Percentiles rank a stretch among this genome's conserved stretches.
These are phyloP conservation scores for Lachnellula subtilissima DNA, from an alignment of 2,329 filamentous ascomycete species.

Conservation along the genomic window DNA sequence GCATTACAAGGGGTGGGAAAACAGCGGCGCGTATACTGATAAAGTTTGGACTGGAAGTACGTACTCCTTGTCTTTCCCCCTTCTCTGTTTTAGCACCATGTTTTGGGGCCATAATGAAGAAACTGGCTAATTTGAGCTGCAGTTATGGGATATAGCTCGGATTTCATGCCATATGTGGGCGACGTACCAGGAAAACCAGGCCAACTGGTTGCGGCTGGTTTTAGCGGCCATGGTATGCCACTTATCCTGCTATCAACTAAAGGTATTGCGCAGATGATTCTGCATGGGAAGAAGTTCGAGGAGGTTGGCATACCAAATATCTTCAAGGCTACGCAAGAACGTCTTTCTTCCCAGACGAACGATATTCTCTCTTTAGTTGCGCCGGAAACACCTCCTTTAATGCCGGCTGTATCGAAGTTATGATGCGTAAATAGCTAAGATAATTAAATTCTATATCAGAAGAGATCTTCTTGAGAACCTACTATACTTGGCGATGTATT, in stretches of 20 bases:
- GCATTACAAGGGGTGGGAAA: slow-evolving; percentile 46
- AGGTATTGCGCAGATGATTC: slow-evolving; percentile 39
- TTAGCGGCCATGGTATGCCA: slow-evolving; percentile 49
- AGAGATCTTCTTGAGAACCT: too few relatives aligned
- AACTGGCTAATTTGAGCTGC: not conserved
- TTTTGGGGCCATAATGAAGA: not conserved
- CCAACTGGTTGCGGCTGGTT: slow-evolving; percentile 44
- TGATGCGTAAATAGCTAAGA: too few relatives aligned
- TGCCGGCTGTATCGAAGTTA: too few relatives aligned
- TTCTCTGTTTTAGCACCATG: not conserved
- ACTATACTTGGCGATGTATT: too few relatives aligned
- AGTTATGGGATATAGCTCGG: slow-evolving; percentile 41
- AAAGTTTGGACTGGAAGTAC: slow-evolving; percentile 22
- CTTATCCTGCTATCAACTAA: slow-evolving; percentile 39
- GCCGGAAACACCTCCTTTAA: too few relatives aligned
- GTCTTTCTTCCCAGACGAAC: not conserved
- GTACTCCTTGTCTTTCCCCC: not conserved
- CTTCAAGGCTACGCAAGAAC: slow-evolving; percentile 31
- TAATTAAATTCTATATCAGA: too few relatives aligned
- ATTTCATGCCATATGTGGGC: slow-evolving; percentile 42
- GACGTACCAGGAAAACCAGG: slow-evolving; percentile 36
- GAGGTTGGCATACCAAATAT: slow-evolving; percentile 35
- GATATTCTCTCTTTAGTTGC: not conserved
- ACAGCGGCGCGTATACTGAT: slow-evolving; percentile 34
- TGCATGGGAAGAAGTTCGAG: slow-evolving; percentile 27